phyloP scores from a whole-genome alignment of 208 protist genomes.

The Trypanosoma melophagium region DNA sequence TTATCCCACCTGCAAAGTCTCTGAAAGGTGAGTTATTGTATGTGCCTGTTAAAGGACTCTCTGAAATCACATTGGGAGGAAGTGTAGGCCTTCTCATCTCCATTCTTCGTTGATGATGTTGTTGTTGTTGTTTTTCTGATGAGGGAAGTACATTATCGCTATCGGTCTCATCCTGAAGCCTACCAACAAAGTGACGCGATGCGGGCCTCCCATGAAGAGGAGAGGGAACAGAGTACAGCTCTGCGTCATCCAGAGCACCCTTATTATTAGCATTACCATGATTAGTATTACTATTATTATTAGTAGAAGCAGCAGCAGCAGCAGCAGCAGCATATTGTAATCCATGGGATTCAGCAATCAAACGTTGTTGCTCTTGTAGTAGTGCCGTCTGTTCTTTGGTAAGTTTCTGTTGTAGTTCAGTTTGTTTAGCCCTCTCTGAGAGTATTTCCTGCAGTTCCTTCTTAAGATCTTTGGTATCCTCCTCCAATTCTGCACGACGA shows the following conservation, averaged over 20 bases:
- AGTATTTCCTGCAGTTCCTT: slow-evolving; percentile 9
- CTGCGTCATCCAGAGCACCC: not conserved
- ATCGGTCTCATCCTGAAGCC: slow-evolving; percentile 4
- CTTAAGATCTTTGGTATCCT: slow-evolving; percentile 14
- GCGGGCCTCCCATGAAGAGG: not conserved
- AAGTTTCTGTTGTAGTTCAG: slow-evolving; percentile 16
- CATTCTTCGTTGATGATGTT: not conserved
- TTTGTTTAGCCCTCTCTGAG: slow-evolving; percentile 6
- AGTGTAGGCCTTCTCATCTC: slow-evolving; percentile 3
- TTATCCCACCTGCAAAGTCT: not conserved
- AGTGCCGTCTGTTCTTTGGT: slow-evolving; percentile 25
- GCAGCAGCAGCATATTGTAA: too few relatives aligned
- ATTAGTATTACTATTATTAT: too few relatives aligned
- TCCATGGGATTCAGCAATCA: slow-evolving; percentile 2
- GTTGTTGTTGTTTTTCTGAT: not conserved
- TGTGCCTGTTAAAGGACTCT: not conserved
- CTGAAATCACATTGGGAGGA: not conserved
- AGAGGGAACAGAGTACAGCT: not conserved
- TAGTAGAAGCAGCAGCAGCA: too few relatives aligned
- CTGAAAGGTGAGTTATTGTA: not conserved
- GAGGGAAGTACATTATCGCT: slow-evolving; percentile 3
- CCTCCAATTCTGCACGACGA: slow-evolving; percentile 12
- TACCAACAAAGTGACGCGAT: not conserved
- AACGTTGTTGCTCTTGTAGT: slow-evolving; percentile 13
- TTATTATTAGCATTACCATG: too few relatives aligned